Evolutionary conservation across 2,329 filamentous ascomycete species (phyloP), one percentile per base, ranked within the genome.

Genomic region (Chaetomium olivaceum): DNA sequence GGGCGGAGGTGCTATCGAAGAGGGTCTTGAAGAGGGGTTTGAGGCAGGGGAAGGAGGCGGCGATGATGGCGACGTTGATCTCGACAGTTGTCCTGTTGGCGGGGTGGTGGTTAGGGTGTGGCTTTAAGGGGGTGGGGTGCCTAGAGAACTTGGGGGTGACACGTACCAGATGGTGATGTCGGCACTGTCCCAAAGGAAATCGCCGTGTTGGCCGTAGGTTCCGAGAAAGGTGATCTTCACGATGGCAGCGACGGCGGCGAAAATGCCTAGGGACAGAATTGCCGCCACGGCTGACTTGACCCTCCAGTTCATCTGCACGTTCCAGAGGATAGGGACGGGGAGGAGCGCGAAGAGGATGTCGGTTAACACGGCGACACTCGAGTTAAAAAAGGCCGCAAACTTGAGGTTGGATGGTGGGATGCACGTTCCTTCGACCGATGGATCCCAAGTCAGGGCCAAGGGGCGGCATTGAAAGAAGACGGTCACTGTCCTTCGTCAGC

Each of bases 91-190:
- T 74, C 70, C 71, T 74, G 52, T 2, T 31, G n/a, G 9, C 8
- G 50, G 9, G 16, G 1, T 14, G 27, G 33, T 12, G 36, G 12
- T 61, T 56, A 27, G 19, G n/a, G 39, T 36, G n/a, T n/a, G n/a
- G n/a, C n/a, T 31, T 48, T 23, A 9, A 16, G 3, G 5, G 9
- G 33, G 46, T 39, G 23, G 54, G 7, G 11, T 9, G 9, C 3
- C 0, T 14, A 21, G 14, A 2, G 1, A 7, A 6, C 51, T 33
- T 33, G 4, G 12, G 25, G 21, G n/a, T 25, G 23, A 16, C 1
- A 46, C 68, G 4, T 58, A 73, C 73, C 74, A 75, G 9, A 74
- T 75, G 0, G 73, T 75, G 8, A 76, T 63, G 19, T 75, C 71
- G 0, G 68, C 65, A 23, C 68, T 71, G 58, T 75, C 73, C 48